Conservation (phyloP, 2,329 filamentous ascomycete genomes). For the Alternaria atra region DNA sequence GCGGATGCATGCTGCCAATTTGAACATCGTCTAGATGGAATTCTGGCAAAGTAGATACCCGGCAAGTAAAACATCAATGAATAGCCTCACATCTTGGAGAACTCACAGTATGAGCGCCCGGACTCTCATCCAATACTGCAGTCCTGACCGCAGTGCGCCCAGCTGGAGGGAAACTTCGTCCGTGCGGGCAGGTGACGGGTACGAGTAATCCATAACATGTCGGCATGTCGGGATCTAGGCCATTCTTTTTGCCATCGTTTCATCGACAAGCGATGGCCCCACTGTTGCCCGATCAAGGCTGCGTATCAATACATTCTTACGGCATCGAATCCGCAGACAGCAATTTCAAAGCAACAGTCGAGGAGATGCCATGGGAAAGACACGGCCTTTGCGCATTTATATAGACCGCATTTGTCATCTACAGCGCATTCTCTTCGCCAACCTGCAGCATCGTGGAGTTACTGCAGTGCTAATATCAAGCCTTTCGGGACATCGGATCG, state of each 20-base stretch:
- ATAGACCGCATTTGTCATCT: background rate
- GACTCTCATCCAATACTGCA: constrained; percentile 3
- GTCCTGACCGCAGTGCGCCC: background rate
- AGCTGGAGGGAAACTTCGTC: background rate
- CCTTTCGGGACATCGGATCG: constrained; percentile 30
- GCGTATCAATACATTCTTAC: constrained; percentile 5
- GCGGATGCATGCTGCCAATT: background rate
- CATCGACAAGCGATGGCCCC: constrained; percentile 14
- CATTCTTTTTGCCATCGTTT: constrained; percentile 6
- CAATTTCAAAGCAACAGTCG: constrained; percentile 2
- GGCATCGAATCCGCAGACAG: constrained; percentile 6
- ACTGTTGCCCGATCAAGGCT: constrained; percentile 15
- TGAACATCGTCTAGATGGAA: background rate
- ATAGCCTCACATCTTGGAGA: background rate
- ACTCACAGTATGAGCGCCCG: background rate
- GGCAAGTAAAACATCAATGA: background rate
- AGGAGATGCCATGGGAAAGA: background rate
- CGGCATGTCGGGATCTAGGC: constrained; percentile 11
- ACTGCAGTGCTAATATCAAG: background rate
- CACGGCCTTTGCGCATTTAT: background rate
- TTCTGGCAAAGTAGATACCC: background rate
- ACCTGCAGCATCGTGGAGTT: background rate
- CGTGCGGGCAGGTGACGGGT: background rate
- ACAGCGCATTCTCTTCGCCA: background rate
- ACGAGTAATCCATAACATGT: background rate